Evolutionary conservation across 1,284 basidiomycete species (phyloP).

Genomic region (Gymnopus androsaceus): DNA sequence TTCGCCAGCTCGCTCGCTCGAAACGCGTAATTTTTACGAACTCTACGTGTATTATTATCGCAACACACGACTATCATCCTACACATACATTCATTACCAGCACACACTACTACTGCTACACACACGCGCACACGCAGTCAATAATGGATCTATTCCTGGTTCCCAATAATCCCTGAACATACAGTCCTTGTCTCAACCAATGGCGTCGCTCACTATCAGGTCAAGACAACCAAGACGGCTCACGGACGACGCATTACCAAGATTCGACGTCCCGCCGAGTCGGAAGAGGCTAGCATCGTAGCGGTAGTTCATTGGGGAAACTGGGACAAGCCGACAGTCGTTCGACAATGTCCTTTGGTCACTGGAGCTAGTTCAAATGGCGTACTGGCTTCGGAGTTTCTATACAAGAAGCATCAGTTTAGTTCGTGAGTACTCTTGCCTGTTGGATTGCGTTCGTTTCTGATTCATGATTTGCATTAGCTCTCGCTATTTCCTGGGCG

Average conservation of each 20-base stretch:
- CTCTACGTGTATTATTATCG: neutral
- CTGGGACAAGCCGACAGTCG: constrained; percentile 42
- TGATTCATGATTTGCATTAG: constrained; percentile 25
- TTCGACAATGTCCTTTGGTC: constrained; percentile 41
- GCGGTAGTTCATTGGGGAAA: constrained; percentile 52
- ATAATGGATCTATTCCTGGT: constrained; percentile 52
- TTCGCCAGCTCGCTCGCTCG: too few relatives aligned
- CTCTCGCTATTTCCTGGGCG: constrained; percentile 51
- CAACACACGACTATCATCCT: neutral
- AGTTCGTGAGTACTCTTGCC: constrained; percentile 41
- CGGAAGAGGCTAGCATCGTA: constrained; percentile 39
- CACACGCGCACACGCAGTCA: neutral
- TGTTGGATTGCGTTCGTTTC: neutral
- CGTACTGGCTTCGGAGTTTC: constrained; percentile 42
- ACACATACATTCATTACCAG: neutral
- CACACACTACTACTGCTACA: neutral
- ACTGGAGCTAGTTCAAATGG: constrained; percentile 18
- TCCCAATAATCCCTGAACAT: constrained; percentile 49
- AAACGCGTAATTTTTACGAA: neutral
- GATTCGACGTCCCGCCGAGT: constrained; percentile 41
- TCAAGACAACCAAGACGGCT: constrained; percentile 38
- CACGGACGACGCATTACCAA: constrained; percentile 35
- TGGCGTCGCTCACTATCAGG: constrained; percentile 49
- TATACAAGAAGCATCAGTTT: constrained; percentile 45
- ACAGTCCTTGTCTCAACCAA: constrained; percentile 50